Conservation (phyloP, 140 eudicot species). For the Eryngium alpinum region DNA sequence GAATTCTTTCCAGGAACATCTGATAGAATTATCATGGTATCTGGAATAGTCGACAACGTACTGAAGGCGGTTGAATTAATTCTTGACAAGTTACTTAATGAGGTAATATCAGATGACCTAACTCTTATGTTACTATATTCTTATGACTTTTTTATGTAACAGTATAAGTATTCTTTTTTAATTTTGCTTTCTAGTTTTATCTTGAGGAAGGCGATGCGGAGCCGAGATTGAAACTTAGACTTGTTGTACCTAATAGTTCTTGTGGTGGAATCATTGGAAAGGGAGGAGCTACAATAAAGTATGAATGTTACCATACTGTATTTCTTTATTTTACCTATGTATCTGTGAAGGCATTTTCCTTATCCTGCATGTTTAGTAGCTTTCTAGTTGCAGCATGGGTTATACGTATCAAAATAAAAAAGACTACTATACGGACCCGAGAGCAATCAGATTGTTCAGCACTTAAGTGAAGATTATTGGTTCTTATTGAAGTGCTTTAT, state of each 20-base stretch:
- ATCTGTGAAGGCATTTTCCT: neutral
- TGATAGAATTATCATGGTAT: constrained; percentile 79
- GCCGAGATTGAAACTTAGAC: constrained; percentile 62
- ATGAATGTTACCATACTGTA: constrained; percentile 18
- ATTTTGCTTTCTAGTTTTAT: constrained; percentile 44
- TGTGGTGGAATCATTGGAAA: constrained; percentile 96
- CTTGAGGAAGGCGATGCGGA: constrained; percentile 66
- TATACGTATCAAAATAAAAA: neutral
- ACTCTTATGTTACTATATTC: neutral
- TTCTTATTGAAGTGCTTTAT: too few relatives aligned
- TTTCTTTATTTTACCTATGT: neutral
- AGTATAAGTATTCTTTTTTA: neutral
- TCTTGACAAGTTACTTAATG: constrained; percentile 62
- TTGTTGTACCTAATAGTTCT: constrained; percentile 80
- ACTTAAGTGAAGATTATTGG: neutral
- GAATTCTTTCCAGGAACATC: constrained; percentile 95
- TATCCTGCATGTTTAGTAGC: constrained; percentile 9
- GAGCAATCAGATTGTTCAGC: neutral
- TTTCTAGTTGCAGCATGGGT: neutral
- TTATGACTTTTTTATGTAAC: neutral
- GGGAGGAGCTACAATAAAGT: constrained; percentile 90
- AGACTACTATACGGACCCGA: neutral
- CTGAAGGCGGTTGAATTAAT: constrained; percentile 81
- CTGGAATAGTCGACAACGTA: constrained; percentile 70
- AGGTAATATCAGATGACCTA: constrained; percentile 32